Evolutionary conservation across 2,329 filamentous ascomycete genomes (phyloP), one percentile per base, ranked within the genome.

Genomic region (Cladosporium sp.): DNA sequence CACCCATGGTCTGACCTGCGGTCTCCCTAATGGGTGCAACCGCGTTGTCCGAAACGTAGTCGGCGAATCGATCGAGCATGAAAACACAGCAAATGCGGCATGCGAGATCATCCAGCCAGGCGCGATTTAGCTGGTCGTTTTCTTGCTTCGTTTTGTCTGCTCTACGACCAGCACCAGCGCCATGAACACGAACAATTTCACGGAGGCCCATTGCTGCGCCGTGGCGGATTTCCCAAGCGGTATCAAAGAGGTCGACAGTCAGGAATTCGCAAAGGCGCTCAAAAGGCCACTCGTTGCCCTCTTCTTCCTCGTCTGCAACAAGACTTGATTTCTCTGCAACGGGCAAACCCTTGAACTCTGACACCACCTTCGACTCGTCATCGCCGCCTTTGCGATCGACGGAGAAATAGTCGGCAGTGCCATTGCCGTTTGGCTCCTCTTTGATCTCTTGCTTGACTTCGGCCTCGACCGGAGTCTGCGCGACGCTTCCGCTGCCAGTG

Each of bases 41-140:
- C 1, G 95, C 95, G 47, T 89, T 99, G 68, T 99, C 93, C 4
- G 91, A 96, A 53, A 95, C 93, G 72, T 96, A 99, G 65, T 99
- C 93, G 51, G 91, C 95, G 65, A 99, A 99, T 47, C 91, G 85
- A 71, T 99, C 93, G 13, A 99, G 83, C 84, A 99, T 96, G 62
- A 99, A 85, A 47, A 99, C 91, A 66, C 89, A 96, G 68, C 91
- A 92, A 43, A 99, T 80, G 20, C 93, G 87, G 63, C 91, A 96
- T n/a, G 91, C 89, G 45, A 99, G 78, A 64, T 99, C 92, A 64
- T 97, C 88, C 17, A 99, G 80, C 90, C 90, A 99, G 64, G 77
- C 80, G 54, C 85, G 82, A 61, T 97, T 99, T 39, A 88, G 75
- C 1, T 70, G 65, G 62, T 96, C 82, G 64, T 99, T 99, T 61